Conservation (phyloP, 2,329 filamentous ascomycete genomes). For the Neofusicoccum laricinum region DNA sequence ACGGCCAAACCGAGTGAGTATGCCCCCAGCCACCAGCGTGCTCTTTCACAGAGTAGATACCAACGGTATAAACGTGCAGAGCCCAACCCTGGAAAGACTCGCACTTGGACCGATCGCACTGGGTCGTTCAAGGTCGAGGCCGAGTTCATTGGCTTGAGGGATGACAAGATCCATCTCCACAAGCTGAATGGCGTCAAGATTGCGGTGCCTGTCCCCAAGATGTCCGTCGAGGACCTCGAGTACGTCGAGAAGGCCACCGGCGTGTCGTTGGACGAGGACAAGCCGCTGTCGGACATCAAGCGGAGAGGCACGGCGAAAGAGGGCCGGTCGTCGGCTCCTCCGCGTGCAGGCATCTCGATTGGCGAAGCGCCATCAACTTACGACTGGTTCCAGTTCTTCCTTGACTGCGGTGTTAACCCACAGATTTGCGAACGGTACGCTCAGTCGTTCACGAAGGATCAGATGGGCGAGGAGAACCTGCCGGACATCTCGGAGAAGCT, state of each 20-base stretch:
- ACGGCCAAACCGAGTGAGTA: slow-evolving; percentile 70
- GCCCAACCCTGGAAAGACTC: slow-evolving; percentile 77
- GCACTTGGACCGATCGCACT: slow-evolving; percentile 92
- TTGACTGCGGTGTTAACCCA: slow-evolving; percentile 85
- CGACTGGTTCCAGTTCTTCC: slow-evolving; percentile 99
- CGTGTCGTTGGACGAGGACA: slow-evolving; percentile 84
- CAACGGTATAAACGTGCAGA: slow-evolving; percentile 49
- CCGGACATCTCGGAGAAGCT: slow-evolving; percentile 83
- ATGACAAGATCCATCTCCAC: slow-evolving; percentile 96
- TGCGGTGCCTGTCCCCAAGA: slow-evolving; percentile 89
- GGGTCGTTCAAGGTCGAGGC: slow-evolving; percentile 97
- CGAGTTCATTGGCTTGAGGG: slow-evolving; percentile 89
- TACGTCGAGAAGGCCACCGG: slow-evolving; percentile 90
- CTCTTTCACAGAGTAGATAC: slow-evolving; percentile 16
- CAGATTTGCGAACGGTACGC: slow-evolving; percentile 94
- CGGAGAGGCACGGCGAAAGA: slow-evolving; percentile 42
- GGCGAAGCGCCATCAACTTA: slow-evolving; percentile 69
- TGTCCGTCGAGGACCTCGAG: slow-evolving; percentile 92
- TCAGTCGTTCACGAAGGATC: slow-evolving; percentile 82
- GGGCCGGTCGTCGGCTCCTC: slow-evolving; percentile 46
- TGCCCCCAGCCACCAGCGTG: slow-evolving; percentile 13
- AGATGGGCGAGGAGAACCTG: slow-evolving; percentile 91
- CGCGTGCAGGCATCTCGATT: slow-evolving; percentile 58
- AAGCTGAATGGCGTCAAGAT: slow-evolving; percentile 99
- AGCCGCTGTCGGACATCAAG: slow-evolving; percentile 81